phyloP scores from a whole-genome alignment of 495 filamentous ascomycete genomes.

The Schizothecium vesticola region DNA sequence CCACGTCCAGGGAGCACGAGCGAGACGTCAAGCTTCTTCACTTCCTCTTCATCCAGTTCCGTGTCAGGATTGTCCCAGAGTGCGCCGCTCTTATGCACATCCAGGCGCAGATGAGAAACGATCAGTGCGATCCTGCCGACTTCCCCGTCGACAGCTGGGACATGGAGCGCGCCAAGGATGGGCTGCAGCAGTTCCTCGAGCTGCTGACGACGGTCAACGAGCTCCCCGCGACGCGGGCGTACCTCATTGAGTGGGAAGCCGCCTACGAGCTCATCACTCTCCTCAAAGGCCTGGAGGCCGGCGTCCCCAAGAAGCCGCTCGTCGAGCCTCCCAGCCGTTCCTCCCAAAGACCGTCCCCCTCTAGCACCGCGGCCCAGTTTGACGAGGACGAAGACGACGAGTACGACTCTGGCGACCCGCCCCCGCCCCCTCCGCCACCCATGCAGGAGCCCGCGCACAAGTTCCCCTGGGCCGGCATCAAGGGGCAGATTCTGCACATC shows the following conservation, averaged over 20 bases:
- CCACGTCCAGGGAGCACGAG: constrained; percentile 44
- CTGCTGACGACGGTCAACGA: constrained; percentile 91
- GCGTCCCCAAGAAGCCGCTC: constrained; percentile 61
- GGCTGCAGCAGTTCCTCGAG: constrained; percentile 86
- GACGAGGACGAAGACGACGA: constrained; percentile 28
- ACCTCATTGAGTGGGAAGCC: constrained; percentile 85
- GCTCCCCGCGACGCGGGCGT: constrained; percentile 47
- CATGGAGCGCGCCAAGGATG: constrained; percentile 81
- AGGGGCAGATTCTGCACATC: constrained; percentile 84
- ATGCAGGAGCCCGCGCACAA: constrained; percentile 73
- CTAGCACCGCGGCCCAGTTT: constrained; percentile 23
- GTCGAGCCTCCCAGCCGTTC: constrained; percentile 24
- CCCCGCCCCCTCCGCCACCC: constrained; percentile 54
- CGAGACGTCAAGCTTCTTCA: constrained; percentile 61
- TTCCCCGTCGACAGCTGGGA: constrained; percentile 96
- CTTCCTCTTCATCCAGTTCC: constrained; percentile 87
- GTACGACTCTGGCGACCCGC: constrained; percentile 43
- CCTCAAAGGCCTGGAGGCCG: constrained; percentile 78
- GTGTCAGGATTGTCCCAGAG: constrained; percentile 84
- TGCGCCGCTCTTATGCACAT: constrained; percentile 88
- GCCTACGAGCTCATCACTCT: constrained; percentile 77
- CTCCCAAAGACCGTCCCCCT: constrained; percentile 10
- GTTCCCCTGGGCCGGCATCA: constrained; percentile 90
- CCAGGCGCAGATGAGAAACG: constrained; percentile 74
- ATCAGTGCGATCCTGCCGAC: constrained; percentile 52